Base-by-base conservation (phyloP, 1,139 yeast species). In the Nakaseomyces uthaithaninus region DNA sequence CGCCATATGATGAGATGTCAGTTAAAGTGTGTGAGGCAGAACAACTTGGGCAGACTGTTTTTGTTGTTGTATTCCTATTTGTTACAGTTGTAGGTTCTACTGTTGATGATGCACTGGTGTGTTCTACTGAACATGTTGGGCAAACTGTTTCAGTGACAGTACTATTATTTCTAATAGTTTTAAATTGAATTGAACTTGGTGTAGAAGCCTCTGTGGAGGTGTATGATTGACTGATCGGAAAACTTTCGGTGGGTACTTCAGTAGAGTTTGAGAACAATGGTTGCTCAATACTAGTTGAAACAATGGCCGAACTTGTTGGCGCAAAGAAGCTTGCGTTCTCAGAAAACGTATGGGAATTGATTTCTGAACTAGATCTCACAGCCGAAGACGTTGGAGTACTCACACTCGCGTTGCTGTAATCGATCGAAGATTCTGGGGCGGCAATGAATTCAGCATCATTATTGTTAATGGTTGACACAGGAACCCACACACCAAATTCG, bases 401-500 rank as follows among this genome's bases (percentile, higher is more conserved):
- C n/a, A n/a, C n/a, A n/a, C 41, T 20, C 19, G 25, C 19, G n/a
- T 16, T 28, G 25, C 8, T 22, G 10, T 19, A 28, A 12, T 11
- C 25, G 12, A 36, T 23, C 10, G 33, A 37, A 25, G 34, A 17
- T 15, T 26, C 18, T 5, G 17, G 20, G 10, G 33, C 27, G 14
- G 17, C 26, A 16, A n/a, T n/a, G n/a, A 25, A 11, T 10, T 30
- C 26, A 7, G 19, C 18, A 12, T 31, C 20, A 6, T 17, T 24
- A 28, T 11, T 24, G 27, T n/a, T 28, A 19, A 17, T 12, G 3
- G 46, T 43, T 5, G 44, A 36, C 19, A 42, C 30, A 12, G 46
- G 37, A n/a, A 43, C 4, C 44, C 43, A 47, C 10, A 44, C 41
- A 9, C 48, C 48, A 16, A 39, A 36, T 33, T 41, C 41, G 12